Evolutionary conservation across 2,329 filamentous ascomycete genomes (phyloP).

Genomic region (Proliferodiscus dingleyae): DNA sequence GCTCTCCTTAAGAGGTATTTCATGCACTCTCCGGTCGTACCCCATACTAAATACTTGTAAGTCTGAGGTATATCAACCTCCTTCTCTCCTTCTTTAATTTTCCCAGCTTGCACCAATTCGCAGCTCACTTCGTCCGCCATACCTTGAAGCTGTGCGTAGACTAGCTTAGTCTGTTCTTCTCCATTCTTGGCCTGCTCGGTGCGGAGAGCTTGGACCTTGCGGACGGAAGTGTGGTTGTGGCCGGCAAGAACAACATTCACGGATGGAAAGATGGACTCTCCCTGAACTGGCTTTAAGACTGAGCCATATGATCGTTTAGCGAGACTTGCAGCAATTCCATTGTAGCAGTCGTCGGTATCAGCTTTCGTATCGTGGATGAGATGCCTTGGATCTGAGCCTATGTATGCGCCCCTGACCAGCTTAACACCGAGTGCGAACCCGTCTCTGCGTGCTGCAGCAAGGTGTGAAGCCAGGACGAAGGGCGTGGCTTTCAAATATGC

Average conservation of each 20-base stretch:
- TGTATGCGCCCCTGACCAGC: slow-evolving; percentile 70
- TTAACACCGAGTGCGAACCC: slow-evolving; percentile 68
- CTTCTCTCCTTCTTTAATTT: slow-evolving; percentile 22
- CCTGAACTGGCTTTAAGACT: slow-evolving; percentile 41
- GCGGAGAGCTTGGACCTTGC: slow-evolving; percentile 48
- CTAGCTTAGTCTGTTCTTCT: slow-evolving; percentile 39
- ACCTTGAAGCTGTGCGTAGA: slow-evolving; percentile 80
- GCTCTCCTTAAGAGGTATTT: slow-evolving; percentile 65
- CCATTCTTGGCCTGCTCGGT: slow-evolving; percentile 36
- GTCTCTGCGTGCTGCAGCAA: slow-evolving; percentile 52
- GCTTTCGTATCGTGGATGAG: slow-evolving; percentile 69
- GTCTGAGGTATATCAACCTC: slow-evolving; percentile 47
- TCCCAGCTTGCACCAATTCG: slow-evolving; percentile 39
- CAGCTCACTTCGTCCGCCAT: slow-evolving; percentile 93
- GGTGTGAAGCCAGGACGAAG: slow-evolving; percentile 51
- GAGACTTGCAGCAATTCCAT: slow-evolving; percentile 63
- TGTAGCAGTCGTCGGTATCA: slow-evolving; percentile 67
- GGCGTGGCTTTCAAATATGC: slow-evolving; percentile 66
- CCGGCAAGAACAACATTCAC: slow-evolving; percentile 70
- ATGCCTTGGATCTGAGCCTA: slow-evolving; percentile 63
- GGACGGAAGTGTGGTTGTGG: slow-evolving; percentile 74
- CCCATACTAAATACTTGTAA: slow-evolving; percentile 68
- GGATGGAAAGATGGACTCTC: slow-evolving; percentile 46
- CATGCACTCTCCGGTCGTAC: slow-evolving; percentile 72
- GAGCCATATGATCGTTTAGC: slow-evolving; percentile 58